Evolutionary conservation across 768 basidiomycete species (phyloP).

Genomic region (Lactarius akahatsu): DNA sequence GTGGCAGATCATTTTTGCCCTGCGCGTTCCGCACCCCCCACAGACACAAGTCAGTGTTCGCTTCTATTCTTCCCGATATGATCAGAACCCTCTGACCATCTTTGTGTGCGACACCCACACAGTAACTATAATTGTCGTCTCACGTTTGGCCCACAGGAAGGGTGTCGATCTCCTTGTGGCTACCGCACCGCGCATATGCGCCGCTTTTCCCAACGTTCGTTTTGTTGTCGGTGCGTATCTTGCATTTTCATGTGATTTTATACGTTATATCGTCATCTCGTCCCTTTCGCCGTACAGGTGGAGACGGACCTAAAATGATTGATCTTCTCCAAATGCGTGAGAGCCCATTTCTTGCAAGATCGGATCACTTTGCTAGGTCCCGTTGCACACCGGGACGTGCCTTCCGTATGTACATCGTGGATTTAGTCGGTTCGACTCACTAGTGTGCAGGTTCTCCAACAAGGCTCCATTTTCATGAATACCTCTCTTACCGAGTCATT

Average conservation of each 20-base stretch:
- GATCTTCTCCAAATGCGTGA: conserved; percentile 96
- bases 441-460: conserved; percentile 64
- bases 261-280: conserved; percentile 1
- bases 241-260: conserved; percentile 6
- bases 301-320: conserved; percentile 93
- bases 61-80: not conserved
- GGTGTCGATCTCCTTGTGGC: conserved; percentile 95
- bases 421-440: not conserved
- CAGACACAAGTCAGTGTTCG: conserved; percentile 55
- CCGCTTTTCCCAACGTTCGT: conserved; percentile 77
- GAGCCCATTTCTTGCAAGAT: conserved; percentile 83
- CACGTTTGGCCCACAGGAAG: conserved; percentile 91
- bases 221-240: conserved; percentile 73
- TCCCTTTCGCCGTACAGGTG: conserved; percentile 50
- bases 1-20: conserved; percentile 87
- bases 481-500: conserved; percentile 96
- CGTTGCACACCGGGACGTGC: conserved; percentile 79
- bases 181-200: conserved; percentile 86
- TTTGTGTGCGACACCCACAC: not conserved
- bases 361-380: conserved; percentile 87
- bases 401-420: conserved; percentile 42
- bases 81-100: not conserved
- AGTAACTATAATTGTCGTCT: conserved; percentile 93
- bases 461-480: conserved; percentile 91
- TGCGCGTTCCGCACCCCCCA: conserved; percentile 41